Base-by-base conservation (phyloP, 2,329 filamentous ascomycete species). In the Hortaea werneckii region DNA sequence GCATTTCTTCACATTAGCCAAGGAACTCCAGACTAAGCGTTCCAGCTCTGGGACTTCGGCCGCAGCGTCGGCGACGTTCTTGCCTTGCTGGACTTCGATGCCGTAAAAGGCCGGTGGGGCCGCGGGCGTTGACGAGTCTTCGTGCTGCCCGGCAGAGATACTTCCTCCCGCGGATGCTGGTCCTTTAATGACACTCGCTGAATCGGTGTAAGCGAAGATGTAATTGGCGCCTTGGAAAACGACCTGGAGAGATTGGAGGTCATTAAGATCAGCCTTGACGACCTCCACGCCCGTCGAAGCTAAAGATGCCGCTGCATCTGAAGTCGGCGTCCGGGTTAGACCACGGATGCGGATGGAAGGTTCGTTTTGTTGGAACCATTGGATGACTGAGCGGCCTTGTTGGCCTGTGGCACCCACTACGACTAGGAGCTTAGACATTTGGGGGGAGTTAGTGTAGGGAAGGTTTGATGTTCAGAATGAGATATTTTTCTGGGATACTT, bases 61-160 rank as follows among this genome's bases (percentile, higher is more conserved):
- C 0, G 75, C 76, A 0, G 75, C 76, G 49, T 77, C 70, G 3
- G 68, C 73, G 29, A 80, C 74, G 48, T 79, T 80, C 49, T 67
- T 71, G 0, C 76, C 75, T 44, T 78, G 71, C 10, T 63, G 63
- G 6, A 68, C 57, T 59, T 80, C 77, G 2, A 70, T 59, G 0
- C 75, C 64, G 49, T 72, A 75, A n/a, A n/a, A n/a, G n/a, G n/a
- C n/a, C n/a, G n/a, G n/a, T n/a, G n/a, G n/a, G n/a, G n/a, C n/a
- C n/a, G n/a, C n/a, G n/a, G n/a, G n/a, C n/a, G n/a, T n/a, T n/a
- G n/a, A n/a, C n/a, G n/a, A n/a, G n/a, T n/a, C n/a, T n/a, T n/a
- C n/a, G n/a, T n/a, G n/a, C n/a, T n/a, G n/a, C n/a, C n/a, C n/a
- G n/a, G n/a, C n/a, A 0, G 71, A 71, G 45, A 58, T 58, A 27